These are phyloP conservation scores for Cladosporium austrohemisphaericum DNA, from an alignment of 2,329 filamentous ascomycete species.

Conservation along the genomic window DNA sequence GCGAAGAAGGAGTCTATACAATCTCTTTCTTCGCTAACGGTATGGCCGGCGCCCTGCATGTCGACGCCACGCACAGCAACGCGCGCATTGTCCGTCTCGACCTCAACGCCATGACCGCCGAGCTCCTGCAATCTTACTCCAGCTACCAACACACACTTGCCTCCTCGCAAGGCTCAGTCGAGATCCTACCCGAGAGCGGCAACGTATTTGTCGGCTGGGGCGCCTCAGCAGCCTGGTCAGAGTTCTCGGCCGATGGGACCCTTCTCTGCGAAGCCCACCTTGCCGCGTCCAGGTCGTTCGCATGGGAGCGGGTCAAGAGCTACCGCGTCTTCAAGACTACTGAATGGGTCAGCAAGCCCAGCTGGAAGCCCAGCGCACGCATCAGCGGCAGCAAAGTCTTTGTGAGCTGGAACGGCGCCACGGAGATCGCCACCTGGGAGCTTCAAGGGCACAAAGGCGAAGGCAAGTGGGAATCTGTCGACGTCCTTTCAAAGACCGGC, in stretches of 20 bases:
- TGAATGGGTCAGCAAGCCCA: slow-evolving; percentile 28
- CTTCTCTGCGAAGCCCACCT: slow-evolving; percentile 44
- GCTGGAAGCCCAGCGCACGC: slow-evolving; percentile 22
- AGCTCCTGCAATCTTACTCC: slow-evolving; percentile 43
- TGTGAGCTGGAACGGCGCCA: slow-evolving; percentile 53
- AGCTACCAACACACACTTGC: slow-evolving; percentile 40
- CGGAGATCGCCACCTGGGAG: slow-evolving; percentile 45
- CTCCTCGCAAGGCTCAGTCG: slow-evolving; percentile 50
- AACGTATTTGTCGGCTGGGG: slow-evolving; percentile 55
- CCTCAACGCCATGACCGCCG: slow-evolving; percentile 40
- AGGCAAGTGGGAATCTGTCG: slow-evolving; percentile 8
- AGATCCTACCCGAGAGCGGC: slow-evolving; percentile 42
- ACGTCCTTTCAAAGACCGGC: slow-evolving; percentile 4
- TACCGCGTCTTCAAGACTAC: slow-evolving; percentile 38
- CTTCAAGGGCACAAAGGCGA: slow-evolving; percentile 25
- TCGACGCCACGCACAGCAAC: slow-evolving; percentile 32
- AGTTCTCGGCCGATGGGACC: slow-evolving; percentile 41
- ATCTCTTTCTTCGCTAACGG: slow-evolving; percentile 48
- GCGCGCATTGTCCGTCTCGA: slow-evolving; percentile 42
- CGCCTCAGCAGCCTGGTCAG: slow-evolving; percentile 47
- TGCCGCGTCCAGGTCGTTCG: slow-evolving; percentile 28
- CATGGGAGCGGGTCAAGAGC: slow-evolving; percentile 31
- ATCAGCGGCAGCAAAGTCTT: slow-evolving; percentile 37
- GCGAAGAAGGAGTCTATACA: slow-evolving; percentile 27
- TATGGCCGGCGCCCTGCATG: slow-evolving; percentile 44